A percentile compares a stretch with the other conserved stretches of the same genome.
Conservation (phyloP, 495 filamentous ascomycete species). For the Hypoxylon trugodes region DNA sequence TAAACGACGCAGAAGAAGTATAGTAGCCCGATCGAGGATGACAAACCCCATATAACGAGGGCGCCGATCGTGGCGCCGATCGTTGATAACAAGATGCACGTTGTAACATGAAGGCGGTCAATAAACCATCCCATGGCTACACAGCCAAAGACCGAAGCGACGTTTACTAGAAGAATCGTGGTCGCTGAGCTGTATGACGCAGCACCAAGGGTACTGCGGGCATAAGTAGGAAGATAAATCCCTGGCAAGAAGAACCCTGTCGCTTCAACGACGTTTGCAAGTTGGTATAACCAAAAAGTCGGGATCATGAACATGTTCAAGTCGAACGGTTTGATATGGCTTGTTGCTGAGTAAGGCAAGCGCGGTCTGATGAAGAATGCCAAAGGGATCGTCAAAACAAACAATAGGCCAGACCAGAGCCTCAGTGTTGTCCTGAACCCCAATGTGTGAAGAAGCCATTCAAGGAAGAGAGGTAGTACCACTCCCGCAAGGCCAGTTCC, state of each 20-base stretch:
- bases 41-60: conserved; percentile 71
- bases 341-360: conserved; percentile 54
- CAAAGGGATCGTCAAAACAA: conserved; percentile 57
- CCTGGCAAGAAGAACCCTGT: conserved; percentile 70
- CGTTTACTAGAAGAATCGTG: conserved; percentile 64
- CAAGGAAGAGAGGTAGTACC: conserved; percentile 54
- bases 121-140: conserved; percentile 65
- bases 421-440: conserved; percentile 61
- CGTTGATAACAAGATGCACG: conserved; percentile 65
- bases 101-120: conserved; percentile 66
- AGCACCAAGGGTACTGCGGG: conserved; percentile 42
- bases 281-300: conserved; percentile 59
- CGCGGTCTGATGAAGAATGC: conserved; percentile 64
- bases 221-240: conserved; percentile 68
- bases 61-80: conserved; percentile 65
- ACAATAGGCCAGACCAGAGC: conserved; percentile 55
- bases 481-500: conserved; percentile 55
- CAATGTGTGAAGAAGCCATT: conserved; percentile 52
- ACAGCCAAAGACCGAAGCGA: conserved; percentile 61
- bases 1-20: conserved; percentile 70
- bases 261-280: conserved; percentile 63
- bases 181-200: conserved; percentile 53
- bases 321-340: conserved; percentile 48
- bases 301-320: conserved; percentile 55
- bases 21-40: conserved; percentile 60